Conservation (phyloP, 164 flowering plant species). For the Saururus chinensis region DNA sequence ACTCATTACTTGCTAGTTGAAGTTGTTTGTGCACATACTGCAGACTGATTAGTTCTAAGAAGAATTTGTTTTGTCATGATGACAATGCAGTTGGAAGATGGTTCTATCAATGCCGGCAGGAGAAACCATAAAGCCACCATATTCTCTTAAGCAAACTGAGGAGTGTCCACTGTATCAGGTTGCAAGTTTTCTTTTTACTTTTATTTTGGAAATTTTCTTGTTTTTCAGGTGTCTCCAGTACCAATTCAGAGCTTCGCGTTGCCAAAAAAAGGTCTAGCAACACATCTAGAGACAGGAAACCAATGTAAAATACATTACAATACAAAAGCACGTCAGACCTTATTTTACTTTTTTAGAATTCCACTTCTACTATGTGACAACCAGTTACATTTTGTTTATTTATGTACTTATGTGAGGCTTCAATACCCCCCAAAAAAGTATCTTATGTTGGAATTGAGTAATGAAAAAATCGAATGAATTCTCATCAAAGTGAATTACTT, state of each 20-base stretch:
- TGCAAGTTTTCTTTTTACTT: neutral
- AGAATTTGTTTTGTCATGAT: too few species aligned
- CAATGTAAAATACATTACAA: neutral
- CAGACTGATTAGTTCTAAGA: neutral
- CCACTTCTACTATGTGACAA: too few species aligned
- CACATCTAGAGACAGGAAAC: neutral
- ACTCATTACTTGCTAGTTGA: neutral
- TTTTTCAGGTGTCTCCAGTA: neutral
- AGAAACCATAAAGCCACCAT: constrained; percentile 47
- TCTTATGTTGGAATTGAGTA: too few species aligned
- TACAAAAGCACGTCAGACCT: too few species aligned
- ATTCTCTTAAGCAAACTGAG: constrained; percentile 55
- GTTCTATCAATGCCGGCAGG: constrained; percentile 71
- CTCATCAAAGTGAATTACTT: too few species aligned
- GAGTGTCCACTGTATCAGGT: constrained; percentile 56
- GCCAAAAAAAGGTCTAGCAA: too few species aligned
- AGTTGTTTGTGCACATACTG: neutral
- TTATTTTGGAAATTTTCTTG: neutral
- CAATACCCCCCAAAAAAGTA: too few species aligned
- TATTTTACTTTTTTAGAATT: too few species aligned
- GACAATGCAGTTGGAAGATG: constrained; percentile 66
- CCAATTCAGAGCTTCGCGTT: neutral
- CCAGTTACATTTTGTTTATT: too few species aligned
- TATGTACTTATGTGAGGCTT: too few species aligned
- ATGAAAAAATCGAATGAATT: too few species aligned